A percentile compares a stretch with the other conserved stretches of the same genome.
phyloP scores from a whole-genome alignment of 164 flowering plant genomes.

The Chloranthus sessilifolius region DNA sequence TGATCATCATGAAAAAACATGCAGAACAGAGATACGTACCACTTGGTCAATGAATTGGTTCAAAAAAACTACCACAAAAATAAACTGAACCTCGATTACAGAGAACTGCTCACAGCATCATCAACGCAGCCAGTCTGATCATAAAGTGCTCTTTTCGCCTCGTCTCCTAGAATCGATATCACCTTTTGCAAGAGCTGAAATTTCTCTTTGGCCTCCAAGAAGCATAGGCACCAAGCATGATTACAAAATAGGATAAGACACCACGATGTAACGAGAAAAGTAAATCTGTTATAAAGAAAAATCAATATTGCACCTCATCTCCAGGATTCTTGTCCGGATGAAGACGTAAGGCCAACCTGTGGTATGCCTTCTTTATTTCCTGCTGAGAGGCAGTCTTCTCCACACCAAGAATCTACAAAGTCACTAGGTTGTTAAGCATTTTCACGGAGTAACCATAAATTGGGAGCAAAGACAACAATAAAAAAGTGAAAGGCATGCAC shows the following conservation, averaged over 20 bases:
- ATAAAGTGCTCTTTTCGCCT: slow-evolving; percentile 88
- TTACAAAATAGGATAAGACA: slow-evolving; percentile 3
- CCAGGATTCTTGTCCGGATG: slow-evolving; percentile 99
- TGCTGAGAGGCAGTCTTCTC: slow-evolving; percentile 77
- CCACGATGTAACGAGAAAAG: background rate
- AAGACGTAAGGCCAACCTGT: slow-evolving; percentile 85
- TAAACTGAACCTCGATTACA: background rate
- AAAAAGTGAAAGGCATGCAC: no score
- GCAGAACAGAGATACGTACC: background rate
- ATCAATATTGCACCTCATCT: slow-evolving; percentile 54
- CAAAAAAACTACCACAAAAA: background rate
- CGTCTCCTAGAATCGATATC: slow-evolving; percentile 90
- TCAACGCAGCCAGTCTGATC: slow-evolving; percentile 96
- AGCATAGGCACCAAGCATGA: background rate
- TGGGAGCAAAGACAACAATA: no score
- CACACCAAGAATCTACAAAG: slow-evolving; percentile 74
- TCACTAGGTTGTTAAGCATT: background rate
- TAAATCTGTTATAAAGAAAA: background rate
- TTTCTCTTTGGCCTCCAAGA: slow-evolving; percentile 91
- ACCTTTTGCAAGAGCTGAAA: slow-evolving; percentile 96
- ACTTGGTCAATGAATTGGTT: background rate
- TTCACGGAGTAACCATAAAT: no score
- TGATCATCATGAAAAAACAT: slow-evolving; percentile 20
- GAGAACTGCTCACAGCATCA: slow-evolving; percentile 71
- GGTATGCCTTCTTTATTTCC: slow-evolving; percentile 91